These are phyloP conservation scores for barley (Hordeum vulgare) DNA, from an alignment of 176 grass and related monocot genomes.

Conservation along the genomic window MorexV3_pseudomolecules_assembly NC_058519.1:58762377-58762876, in stretches of 20 bases:
- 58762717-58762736: background rate
- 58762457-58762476: too few relatives aligned
- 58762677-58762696: constrained; percentile 54
- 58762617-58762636: constrained; percentile 87
- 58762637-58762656: constrained; percentile 67
- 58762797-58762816: constrained; percentile 24
- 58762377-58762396: constrained; percentile 68
- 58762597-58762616: constrained; percentile 52
- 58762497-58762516: too few relatives aligned
- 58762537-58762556: background rate
- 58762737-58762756: background rate
- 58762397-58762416: constrained; percentile 42
- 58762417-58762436: constrained; percentile 49
- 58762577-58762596: constrained; percentile 66
- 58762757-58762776: constrained; percentile 93
- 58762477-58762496: too few relatives aligned
- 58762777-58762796: constrained; percentile 40
- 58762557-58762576: constrained; percentile 44
- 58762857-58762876: too few relatives aligned
- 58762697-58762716: background rate
- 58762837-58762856: too few relatives aligned
- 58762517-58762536: background rate
- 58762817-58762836: constrained; percentile 33
- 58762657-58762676: constrained; percentile 27
- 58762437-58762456: constrained; percentile 59